A percentile compares a stretch with the other conserved stretches of the same genome.
These are phyloP conservation scores for Amorphotheca resinae DNA, from an alignment of 495 filamentous ascomycete species.

Conservation along the genomic window DNA sequence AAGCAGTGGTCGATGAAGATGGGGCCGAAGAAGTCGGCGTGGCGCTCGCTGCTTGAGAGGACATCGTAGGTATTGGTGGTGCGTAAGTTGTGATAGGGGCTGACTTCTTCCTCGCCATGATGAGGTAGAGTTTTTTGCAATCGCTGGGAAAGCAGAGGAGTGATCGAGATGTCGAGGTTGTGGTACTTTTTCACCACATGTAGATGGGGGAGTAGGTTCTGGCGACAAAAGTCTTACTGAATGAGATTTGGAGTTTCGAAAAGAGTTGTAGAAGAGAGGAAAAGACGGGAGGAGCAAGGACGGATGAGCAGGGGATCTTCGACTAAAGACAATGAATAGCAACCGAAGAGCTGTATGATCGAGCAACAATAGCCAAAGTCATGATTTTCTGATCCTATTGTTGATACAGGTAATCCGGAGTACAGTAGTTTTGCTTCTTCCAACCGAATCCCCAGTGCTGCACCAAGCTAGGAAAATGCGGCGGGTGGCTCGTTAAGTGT, in stretches of 20 bases:
- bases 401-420: background rate
- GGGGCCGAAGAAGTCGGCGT: constrained; percentile 1
- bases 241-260: background rate
- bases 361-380: background rate
- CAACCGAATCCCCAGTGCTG: background rate
- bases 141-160: background rate
- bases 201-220: no score
- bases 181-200: no score
- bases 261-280: background rate
- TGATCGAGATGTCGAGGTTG: background rate
- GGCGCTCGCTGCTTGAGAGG: no score
- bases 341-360: background rate
- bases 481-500: background rate
- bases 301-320: background rate
- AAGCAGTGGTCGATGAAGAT: background rate
- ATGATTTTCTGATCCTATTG: background rate
- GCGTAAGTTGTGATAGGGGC: background rate
- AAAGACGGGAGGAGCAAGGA: background rate
- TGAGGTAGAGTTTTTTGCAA: background rate
- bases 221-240: background rate
- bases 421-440: background rate
- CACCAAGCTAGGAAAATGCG: no score
- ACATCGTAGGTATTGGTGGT: background rate
- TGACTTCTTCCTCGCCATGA: constrained; percentile 2
- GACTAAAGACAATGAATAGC: background rate